Evolutionary conservation across 1,139 yeast genomes (phyloP).

Genomic region (Candida neerlandica): DNA sequence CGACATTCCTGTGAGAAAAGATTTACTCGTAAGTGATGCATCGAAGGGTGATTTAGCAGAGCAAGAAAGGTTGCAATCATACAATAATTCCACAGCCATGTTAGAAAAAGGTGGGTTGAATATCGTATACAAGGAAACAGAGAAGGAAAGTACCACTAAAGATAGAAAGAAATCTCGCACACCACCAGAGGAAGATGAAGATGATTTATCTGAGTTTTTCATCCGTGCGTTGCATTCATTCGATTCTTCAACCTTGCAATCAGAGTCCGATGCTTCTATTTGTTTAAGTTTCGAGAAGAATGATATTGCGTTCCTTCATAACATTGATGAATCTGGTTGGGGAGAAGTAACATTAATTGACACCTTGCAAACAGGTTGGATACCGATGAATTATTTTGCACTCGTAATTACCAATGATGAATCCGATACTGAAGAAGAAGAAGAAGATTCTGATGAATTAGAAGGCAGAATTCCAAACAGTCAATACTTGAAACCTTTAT

Average conservation of each 20-base stretch:
- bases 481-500: slow-evolving; percentile 58
- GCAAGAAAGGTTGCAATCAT: slow-evolving; percentile 21
- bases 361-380: slow-evolving; percentile 87
- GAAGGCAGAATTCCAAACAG: slow-evolving; percentile 34
- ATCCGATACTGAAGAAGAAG: slow-evolving; percentile 20
- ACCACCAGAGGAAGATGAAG: slow-evolving; percentile 25
- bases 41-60: slow-evolving; percentile 15
- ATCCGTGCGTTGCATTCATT: slow-evolving; percentile 77
- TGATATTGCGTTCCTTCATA: slow-evolving; percentile 85
- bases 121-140: slow-evolving; percentile 16
- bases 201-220: slow-evolving; percentile 49
- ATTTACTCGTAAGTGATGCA: slow-evolving; percentile 24
- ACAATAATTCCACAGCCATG: slow-evolving; percentile 11
- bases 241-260: slow-evolving; percentile 67
- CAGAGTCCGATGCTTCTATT: slow-evolving; percentile 69
- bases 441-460: slow-evolving; percentile 21
- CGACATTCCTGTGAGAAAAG: slow-evolving; percentile 37
- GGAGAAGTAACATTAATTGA: slow-evolving; percentile 86
- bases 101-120: slow-evolving; percentile 14
- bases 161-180: not conserved
- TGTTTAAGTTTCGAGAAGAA: slow-evolving; percentile 81
- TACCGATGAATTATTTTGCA: slow-evolving; percentile 87
- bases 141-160: slow-evolving; percentile 18
- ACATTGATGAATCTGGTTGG: slow-evolving; percentile 95
- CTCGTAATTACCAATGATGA: slow-evolving; percentile 51